Evolutionary conservation across 2,329 filamentous ascomycete genomes (phyloP).

Genomic region (Cladophialophora bantiana): DNA sequence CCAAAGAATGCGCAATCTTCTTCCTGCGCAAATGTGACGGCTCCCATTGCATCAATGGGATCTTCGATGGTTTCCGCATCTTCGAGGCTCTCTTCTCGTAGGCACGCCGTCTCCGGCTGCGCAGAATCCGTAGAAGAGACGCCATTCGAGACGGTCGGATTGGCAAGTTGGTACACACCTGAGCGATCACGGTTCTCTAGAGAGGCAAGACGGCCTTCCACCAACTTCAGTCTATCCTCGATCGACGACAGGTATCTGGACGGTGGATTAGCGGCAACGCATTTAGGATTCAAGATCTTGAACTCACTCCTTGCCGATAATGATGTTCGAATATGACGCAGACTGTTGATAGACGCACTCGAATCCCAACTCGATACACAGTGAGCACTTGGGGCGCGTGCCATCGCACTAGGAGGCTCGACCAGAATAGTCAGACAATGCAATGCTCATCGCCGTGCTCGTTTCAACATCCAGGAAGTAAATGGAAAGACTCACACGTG

Average conservation of each 20-base stretch:
- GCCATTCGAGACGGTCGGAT: slow-evolving; percentile 10
- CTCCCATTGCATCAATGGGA: slow-evolving; percentile 45
- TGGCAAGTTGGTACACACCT: background rate
- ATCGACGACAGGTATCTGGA: slow-evolving; percentile 20
- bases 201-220: slow-evolving; percentile 22
- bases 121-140: slow-evolving; percentile 1
- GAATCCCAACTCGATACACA: slow-evolving; percentile 50
- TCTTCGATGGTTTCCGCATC: slow-evolving; percentile 33
- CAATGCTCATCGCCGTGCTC: background rate
- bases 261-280: background rate
- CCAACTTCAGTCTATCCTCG: slow-evolving; percentile 20
- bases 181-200: slow-evolving; percentile 10
- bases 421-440: background rate
- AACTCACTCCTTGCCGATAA: slow-evolving; percentile 26
- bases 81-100: slow-evolving; percentile 14
- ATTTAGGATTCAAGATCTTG: background rate
- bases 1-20: slow-evolving; percentile 48
- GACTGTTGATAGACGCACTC: slow-evolving; percentile 50
- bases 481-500: slow-evolving; percentile 16
- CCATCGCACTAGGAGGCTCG: slow-evolving; percentile 31
- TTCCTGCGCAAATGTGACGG: slow-evolving; percentile 44
- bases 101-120: slow-evolving; percentile 10
- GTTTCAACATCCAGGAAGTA: background rate
- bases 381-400: slow-evolving; percentile 50
- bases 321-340: slow-evolving; percentile 18